These are phyloP conservation scores for Rutstroemia sp. DNA, from an alignment of 2,329 filamentous ascomycete species.

Conservation along the genomic window DNA sequence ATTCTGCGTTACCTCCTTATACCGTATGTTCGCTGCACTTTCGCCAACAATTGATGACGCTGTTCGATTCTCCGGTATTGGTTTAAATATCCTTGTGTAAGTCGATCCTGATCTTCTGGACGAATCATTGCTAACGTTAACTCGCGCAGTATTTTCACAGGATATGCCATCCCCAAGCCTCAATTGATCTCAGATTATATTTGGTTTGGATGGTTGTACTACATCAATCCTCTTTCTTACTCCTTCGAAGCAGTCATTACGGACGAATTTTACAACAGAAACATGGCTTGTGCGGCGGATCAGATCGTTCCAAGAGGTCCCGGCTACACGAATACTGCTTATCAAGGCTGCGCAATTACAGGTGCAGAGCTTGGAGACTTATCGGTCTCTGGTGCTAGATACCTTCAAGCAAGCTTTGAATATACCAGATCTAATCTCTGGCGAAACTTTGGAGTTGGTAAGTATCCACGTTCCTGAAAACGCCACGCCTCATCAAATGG, in stretches of 20 bases:
- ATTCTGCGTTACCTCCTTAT: conserved; percentile 55
- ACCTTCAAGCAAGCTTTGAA: conserved; percentile 46
- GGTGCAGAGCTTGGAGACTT: conserved; percentile 47
- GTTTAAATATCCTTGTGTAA: conserved; percentile 50
- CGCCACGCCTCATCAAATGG: neutral
- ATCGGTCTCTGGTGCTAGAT: conserved; percentile 45
- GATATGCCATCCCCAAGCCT: conserved; percentile 61
- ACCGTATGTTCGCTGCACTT: conserved; percentile 59
- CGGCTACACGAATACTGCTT: conserved; percentile 41
- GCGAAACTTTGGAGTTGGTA: conserved; percentile 54
- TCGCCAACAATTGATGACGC: conserved; percentile 60
- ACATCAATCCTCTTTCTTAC: conserved; percentile 42
- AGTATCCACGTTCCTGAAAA: neutral
- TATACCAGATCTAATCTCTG: conserved; percentile 53
- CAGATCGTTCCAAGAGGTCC: conserved; percentile 55
- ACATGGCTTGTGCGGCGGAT: conserved; percentile 48
- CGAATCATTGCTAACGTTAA: neutral
- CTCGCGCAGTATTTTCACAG: conserved; percentile 44
- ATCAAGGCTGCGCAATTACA: conserved; percentile 55
- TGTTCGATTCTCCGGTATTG: conserved; percentile 55
- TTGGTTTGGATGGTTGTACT: conserved; percentile 57
- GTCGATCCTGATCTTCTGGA: neutral
- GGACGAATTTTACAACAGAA: conserved; percentile 52
- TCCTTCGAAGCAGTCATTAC: conserved; percentile 56
- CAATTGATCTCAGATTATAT: conserved; percentile 50